Evolutionary conservation across 345 rosid genomes (phyloP).

Genomic region (Eucalyptus viminalis): DNA sequence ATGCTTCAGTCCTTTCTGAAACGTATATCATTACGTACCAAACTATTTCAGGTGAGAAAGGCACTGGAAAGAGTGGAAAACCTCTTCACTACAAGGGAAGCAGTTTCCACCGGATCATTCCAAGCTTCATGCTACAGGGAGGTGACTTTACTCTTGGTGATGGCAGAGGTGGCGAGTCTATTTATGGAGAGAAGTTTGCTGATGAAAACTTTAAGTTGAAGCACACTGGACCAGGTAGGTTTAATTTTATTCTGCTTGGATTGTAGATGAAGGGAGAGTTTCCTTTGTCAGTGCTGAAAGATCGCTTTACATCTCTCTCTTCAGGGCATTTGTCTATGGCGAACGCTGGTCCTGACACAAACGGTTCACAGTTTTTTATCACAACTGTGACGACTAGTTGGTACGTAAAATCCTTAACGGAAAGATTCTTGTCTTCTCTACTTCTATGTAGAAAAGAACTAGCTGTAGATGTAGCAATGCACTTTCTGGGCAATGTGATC

Average conservation of each 20-base stretch:
- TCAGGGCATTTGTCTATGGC: slow-evolving; percentile 89
- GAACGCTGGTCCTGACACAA: slow-evolving; percentile 84
- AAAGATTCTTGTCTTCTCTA: neutral
- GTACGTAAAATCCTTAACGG: slow-evolving; percentile 12
- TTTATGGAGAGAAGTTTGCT: slow-evolving; percentile 87
- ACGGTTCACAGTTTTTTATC: slow-evolving; percentile 93
- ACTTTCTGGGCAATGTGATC: neutral
- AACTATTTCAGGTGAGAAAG: slow-evolving; percentile 63
- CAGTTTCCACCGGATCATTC: slow-evolving; percentile 82
- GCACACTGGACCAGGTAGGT: slow-evolving; percentile 89
- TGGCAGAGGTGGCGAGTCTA: slow-evolving; percentile 96
- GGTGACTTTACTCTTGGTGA: slow-evolving; percentile 96
- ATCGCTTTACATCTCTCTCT: neutral
- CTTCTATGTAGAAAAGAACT: neutral
- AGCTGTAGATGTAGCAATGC: neutral
- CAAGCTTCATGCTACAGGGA: slow-evolving; percentile 94
- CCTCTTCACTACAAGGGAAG: slow-evolving; percentile 84
- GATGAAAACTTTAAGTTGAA: slow-evolving; percentile 95
- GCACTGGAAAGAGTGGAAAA: slow-evolving; percentile 82
- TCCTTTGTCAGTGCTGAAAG: neutral
- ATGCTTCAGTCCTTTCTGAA: neutral
- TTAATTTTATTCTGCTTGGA: neutral
- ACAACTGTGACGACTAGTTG: slow-evolving; percentile 91
- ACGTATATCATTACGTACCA: neutral
- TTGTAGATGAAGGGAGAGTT: neutral